Percentiles rank a stretch among this genome's conserved stretches.
Conservation (phyloP, 1,284 basidiomycete species). For the Veloboletus limbatus region DNA sequence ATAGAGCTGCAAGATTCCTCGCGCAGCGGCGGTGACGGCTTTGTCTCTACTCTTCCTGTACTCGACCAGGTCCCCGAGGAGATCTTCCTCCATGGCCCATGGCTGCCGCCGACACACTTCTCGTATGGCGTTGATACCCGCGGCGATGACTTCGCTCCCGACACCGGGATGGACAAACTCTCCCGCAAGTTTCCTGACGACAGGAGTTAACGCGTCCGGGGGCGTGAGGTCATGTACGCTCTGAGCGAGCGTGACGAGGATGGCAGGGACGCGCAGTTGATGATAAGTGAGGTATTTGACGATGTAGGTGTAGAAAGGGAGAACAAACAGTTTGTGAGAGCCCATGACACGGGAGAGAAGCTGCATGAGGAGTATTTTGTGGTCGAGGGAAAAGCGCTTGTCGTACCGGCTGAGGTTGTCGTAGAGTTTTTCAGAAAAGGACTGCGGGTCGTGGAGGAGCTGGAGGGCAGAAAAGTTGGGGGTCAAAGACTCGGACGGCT, state of each 20-base stretch:
- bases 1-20: constrained; percentile 90
- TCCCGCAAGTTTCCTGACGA: constrained; percentile 88
- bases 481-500: constrained; percentile 42
- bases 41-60: constrained; percentile 97
- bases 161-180: constrained; percentile 99
- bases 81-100: constrained; percentile 94
- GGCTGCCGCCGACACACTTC: constrained; percentile 94
- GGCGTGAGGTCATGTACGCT: constrained; percentile 96
- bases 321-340: constrained; percentile 88
- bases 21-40: constrained; percentile 83
- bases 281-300: constrained; percentile 92
- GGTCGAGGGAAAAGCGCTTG: constrained; percentile 92
- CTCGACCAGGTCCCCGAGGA: constrained; percentile 90
- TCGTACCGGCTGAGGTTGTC: constrained; percentile 85
- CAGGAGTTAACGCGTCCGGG: constrained; percentile 88
- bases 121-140: constrained; percentile 92
- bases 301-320: constrained; percentile 97
- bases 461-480: constrained; percentile 94
- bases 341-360: constrained; percentile 96
- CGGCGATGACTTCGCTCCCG: constrained; percentile 91
- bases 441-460: constrained; percentile 93
- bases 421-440: constrained; percentile 93
- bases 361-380: constrained; percentile 98
- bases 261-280: constrained; percentile 91
- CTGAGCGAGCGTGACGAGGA: constrained; percentile 94